Evolutionary conservation across 164 flowering plant genomes (phyloP), one percentile per base, ranked within the genome.

Genomic region (Nelumbo lutea): DNA sequence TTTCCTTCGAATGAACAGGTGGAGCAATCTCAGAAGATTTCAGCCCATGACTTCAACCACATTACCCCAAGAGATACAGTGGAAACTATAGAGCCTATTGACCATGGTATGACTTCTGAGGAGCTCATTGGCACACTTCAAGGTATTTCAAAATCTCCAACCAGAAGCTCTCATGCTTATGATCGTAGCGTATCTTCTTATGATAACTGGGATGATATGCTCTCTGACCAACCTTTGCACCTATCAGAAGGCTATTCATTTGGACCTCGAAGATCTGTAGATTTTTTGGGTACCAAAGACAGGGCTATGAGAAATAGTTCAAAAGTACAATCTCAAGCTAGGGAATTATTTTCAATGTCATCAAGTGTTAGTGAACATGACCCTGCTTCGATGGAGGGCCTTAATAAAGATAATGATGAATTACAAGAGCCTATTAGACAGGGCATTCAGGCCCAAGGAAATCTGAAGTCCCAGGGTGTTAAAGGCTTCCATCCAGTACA

Each of bases 101-200:
- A 65, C 14, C 69, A 68, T 11, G 66, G 75, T 59, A 68, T 79
- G 59, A 51, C 52, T 59, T 66, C 67, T 15, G 74, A 66, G 68
- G 83, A 83, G 69, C 67, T 79, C 58, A 69, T 78, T 65, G 70
- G 62, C 13, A 52, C 59, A 44, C 59, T 46, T 71, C 39, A 57
- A 59, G 72, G 65, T 50, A 5, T 78, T 65, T 53, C 78, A 9
- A 79, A 75, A 68, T 84, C 83, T 42, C 75, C 81, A 66, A 74
- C 83, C 27, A 81, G 68, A 75, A 83, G 73, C 70, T 73, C 70
- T 68, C 66, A 74, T 75, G 84, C 78, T 61, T 80, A 88, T 73
- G 89, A 85, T 68, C 87, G 85, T 14, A 87, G 90, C 71, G 79
- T 77, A 52, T 90, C 90, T 66, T 88, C 95, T 59, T 76, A 15